phyloP scores from a whole-genome alignment of 192 early-diverging fungal genomes.

The Pilobolus umbonatus region DNA sequence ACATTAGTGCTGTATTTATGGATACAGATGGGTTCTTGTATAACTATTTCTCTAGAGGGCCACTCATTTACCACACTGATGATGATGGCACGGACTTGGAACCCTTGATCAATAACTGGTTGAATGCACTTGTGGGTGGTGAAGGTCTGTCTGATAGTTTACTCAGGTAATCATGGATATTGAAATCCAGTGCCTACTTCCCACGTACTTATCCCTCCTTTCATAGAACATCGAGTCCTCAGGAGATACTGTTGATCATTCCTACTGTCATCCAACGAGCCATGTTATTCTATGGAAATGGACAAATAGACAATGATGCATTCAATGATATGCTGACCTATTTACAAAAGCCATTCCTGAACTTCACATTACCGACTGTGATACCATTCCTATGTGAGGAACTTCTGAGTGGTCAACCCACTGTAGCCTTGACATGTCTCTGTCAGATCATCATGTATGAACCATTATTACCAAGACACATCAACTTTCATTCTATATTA shows the following conservation, averaged over 20 bases:
- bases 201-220: too few species aligned
- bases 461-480: not conserved
- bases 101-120: conserved; percentile 22
- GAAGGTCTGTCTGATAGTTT: conserved; percentile 33
- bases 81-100: conserved; percentile 14
- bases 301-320: conserved; percentile 17
- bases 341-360: conserved; percentile 26
- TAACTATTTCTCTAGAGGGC: conserved; percentile 21
- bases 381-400: conserved; percentile 27
- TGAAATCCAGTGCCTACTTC: too few species aligned
- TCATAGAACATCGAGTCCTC: conserved; percentile 22
- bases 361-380: conserved; percentile 23
- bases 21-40: conserved; percentile 21
- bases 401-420: conserved; percentile 5
- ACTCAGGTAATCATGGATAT: too few species aligned
- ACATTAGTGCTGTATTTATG: conserved; percentile 15
- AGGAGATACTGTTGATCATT: conserved; percentile 14
- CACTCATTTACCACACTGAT: conserved; percentile 17
- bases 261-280: conserved; percentile 28
- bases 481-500: conserved; percentile 2
- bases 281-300: conserved; percentile 17
- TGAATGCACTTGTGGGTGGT: conserved; percentile 19
- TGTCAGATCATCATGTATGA: conserved; percentile 10
- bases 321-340: conserved; percentile 23
- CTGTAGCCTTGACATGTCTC: conserved; percentile 12